Evolutionary conservation across 2,329 filamentous ascomycete genomes (phyloP).

Genomic region (Aureobasidium sp.): DNA sequence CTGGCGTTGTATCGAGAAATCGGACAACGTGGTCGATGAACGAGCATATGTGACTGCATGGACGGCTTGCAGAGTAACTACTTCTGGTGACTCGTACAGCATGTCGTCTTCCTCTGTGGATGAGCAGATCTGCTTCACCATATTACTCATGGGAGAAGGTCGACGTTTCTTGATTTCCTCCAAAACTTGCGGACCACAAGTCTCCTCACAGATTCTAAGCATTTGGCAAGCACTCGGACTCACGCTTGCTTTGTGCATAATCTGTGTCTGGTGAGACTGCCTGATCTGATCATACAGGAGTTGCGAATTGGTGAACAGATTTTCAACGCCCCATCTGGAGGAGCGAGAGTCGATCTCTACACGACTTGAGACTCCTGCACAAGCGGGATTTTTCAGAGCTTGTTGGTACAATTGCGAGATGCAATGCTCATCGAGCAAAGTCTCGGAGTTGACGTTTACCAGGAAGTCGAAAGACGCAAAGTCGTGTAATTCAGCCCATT

Average conservation of each 20-base stretch:
- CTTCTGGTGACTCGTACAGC: constrained; percentile 30
- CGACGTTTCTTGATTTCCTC: constrained; percentile 41
- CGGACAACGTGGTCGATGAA: constrained; percentile 24
- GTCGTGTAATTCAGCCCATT: constrained; percentile 3
- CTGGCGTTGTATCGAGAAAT: constrained; percentile 42
- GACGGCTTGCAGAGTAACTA: constrained; percentile 39
- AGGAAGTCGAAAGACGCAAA: constrained; percentile 12
- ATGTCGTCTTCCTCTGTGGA: constrained; percentile 43
- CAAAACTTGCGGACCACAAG: constrained; percentile 23
- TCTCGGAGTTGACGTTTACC: constrained; percentile 27
- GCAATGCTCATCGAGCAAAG: constrained; percentile 40
- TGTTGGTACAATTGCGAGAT: constrained; percentile 37
- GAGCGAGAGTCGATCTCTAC: constrained; percentile 40
- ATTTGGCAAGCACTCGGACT: constrained; percentile 43
- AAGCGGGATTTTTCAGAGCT: constrained; percentile 27
- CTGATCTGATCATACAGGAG: constrained; percentile 17
- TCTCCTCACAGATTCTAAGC: constrained; percentile 41
- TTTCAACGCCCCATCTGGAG: constrained; percentile 31
- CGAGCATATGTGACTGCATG: constrained; percentile 38
- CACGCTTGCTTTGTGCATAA: constrained; percentile 43
- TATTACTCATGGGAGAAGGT: constrained; percentile 40
- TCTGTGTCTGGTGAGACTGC: constrained; percentile 41
- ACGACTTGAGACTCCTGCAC: constrained; percentile 42
- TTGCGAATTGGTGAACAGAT: constrained; percentile 33
- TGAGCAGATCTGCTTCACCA: constrained; percentile 42